These are phyloP conservation scores for Piloderma croceum DNA, from an alignment of 768 basidiomycete genomes.

Conservation along the genomic window DNA sequence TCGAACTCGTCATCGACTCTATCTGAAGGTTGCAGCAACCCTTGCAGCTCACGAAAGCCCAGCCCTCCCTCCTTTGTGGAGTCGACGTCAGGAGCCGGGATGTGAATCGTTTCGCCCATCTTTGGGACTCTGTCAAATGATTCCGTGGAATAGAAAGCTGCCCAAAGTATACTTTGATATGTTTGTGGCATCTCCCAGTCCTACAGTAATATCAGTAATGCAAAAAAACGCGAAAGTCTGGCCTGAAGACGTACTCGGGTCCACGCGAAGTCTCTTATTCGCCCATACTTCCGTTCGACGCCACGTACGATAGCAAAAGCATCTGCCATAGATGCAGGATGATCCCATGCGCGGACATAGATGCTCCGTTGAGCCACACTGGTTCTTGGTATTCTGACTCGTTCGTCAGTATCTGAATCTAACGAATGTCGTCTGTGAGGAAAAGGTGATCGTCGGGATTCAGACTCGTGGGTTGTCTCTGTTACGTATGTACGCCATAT, in stretches of 20 bases:
- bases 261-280: slow-evolving; percentile 38
- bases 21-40: slow-evolving; percentile 20
- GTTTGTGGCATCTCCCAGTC: slow-evolving; percentile 40
- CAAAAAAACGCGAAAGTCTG: slow-evolving; percentile 4
- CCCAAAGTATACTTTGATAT: slow-evolving; percentile 39
- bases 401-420: slow-evolving; percentile 1
- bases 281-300: slow-evolving; percentile 51
- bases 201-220: slow-evolving; percentile 20
- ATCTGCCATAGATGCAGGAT: slow-evolving; percentile 42
- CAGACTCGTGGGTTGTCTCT: slow-evolving; percentile 5
- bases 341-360: slow-evolving; percentile 35
- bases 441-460: slow-evolving; percentile 6
- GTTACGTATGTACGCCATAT: slow-evolving; percentile 3
- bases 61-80: slow-evolving; percentile 26
- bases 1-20: slow-evolving; percentile 1
- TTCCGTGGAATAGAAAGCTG: slow-evolving; percentile 41
- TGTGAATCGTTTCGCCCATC: slow-evolving; percentile 24
- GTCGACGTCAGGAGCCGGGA: slow-evolving; percentile 20
- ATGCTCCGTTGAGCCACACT: slow-evolving; percentile 26
- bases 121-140: slow-evolving; percentile 33
- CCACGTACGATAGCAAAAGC: slow-evolving; percentile 47
- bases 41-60: slow-evolving; percentile 26
- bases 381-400: slow-evolving; percentile 3
- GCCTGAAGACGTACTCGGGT: slow-evolving; percentile 30
- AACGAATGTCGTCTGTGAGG: not conserved